phyloP scores from a whole-genome alignment of 495 filamentous ascomycete species.

The Daldinia concentrica region DNA sequence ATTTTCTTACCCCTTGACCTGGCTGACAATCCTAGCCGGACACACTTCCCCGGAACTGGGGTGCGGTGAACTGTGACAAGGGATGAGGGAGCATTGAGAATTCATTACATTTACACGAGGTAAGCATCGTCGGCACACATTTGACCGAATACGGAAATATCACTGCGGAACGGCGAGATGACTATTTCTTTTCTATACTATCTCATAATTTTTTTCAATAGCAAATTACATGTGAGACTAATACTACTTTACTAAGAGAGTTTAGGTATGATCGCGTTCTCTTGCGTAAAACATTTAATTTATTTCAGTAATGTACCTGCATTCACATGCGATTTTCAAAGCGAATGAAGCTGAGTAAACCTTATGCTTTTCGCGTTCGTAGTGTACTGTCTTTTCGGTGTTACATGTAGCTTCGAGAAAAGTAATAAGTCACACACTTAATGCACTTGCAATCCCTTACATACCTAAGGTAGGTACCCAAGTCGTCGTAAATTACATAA shows the following conservation, averaged over 20 bases:
- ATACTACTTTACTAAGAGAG: neutral
- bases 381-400: neutral
- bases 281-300: neutral
- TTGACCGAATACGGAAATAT: slow-evolving; percentile 25
- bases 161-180: neutral
- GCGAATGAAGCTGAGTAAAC: neutral
- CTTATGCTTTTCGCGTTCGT: neutral
- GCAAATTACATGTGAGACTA: neutral
- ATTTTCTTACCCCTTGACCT: slow-evolving; percentile 26
- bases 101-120: slow-evolving; percentile 17
- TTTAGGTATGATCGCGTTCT: neutral
- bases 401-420: neutral
- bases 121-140: slow-evolving; percentile 6
- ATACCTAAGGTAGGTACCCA: neutral
- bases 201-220: neutral
- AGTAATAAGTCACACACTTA: neutral
- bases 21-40: slow-evolving; percentile 37
- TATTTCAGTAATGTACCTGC: neutral
- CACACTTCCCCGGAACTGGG: slow-evolving; percentile 43
- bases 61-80: slow-evolving; percentile 27
- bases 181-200: neutral
- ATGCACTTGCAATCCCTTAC: slow-evolving; percentile 9
- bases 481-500: slow-evolving; percentile 2
- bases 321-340: neutral
- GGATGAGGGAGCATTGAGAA: slow-evolving; percentile 12